phyloP scores from a whole-genome alignment of 2,329 filamentous ascomycete species.

The Rhinocladiella similis region DNA sequence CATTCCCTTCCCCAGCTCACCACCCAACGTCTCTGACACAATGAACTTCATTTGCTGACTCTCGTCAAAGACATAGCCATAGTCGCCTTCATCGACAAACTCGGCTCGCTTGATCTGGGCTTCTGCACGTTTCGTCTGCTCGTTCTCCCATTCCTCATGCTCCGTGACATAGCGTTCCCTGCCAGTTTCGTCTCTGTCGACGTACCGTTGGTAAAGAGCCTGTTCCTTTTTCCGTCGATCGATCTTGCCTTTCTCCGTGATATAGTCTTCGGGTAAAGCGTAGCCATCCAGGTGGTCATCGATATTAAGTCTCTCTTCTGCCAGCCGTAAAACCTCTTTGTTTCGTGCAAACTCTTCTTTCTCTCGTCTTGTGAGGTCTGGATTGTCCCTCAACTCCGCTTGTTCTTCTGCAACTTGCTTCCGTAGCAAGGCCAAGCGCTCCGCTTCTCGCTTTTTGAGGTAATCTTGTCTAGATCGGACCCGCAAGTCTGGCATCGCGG shows the following conservation, averaged over 20 bases:
- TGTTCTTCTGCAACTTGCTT: slow-evolving; percentile 90
- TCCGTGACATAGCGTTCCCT: slow-evolving; percentile 90
- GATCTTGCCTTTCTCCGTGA: slow-evolving; percentile 88
- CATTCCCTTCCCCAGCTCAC: slow-evolving; percentile 65
- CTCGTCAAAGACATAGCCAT: slow-evolving; percentile 91
- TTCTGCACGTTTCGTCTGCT: slow-evolving; percentile 85
- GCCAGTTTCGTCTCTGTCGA: slow-evolving; percentile 82
- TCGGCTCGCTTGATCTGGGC: slow-evolving; percentile 77
- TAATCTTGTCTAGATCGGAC: slow-evolving; percentile 88
- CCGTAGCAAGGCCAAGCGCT: slow-evolving; percentile 80
- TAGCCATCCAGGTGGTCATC: slow-evolving; percentile 94
- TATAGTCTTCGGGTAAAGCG: slow-evolving; percentile 89
- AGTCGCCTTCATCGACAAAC: slow-evolving; percentile 75
- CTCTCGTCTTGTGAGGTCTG: slow-evolving; percentile 72
- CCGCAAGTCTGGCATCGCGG: slow-evolving; percentile 77
- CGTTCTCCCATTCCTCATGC: slow-evolving; percentile 92
- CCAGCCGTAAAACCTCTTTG: slow-evolving; percentile 74
- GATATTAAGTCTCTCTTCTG: slow-evolving; percentile 81
- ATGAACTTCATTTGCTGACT: slow-evolving; percentile 84
- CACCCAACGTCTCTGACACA: slow-evolving; percentile 69
- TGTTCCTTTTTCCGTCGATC: slow-evolving; percentile 85
- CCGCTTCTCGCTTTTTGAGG: slow-evolving; percentile 85
- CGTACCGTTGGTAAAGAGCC: slow-evolving; percentile 84
- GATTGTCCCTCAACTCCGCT: slow-evolving; percentile 74
- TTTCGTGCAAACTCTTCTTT: slow-evolving; percentile 88